Conservation (phyloP, 2,329 filamentous ascomycete genomes). For the Colletotrichum gigasporum region DNA sequence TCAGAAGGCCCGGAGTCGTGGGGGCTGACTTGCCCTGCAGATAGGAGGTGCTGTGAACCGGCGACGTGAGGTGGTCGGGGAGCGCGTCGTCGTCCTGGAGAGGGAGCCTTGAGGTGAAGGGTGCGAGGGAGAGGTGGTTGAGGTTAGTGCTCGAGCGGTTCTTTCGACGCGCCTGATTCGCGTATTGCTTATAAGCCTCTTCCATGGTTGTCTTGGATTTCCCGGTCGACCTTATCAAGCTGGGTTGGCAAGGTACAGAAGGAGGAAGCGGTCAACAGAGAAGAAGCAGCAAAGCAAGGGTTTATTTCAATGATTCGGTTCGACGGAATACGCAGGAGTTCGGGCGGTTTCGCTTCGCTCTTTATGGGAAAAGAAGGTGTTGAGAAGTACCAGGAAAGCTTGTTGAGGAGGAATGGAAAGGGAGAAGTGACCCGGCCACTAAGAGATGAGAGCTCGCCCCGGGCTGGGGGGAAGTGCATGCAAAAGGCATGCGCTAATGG, state of each 20-base stretch:
- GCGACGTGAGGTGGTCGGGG: slow-evolving; percentile 45
- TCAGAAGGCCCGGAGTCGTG: slow-evolving; percentile 70
- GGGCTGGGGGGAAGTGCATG: not conserved
- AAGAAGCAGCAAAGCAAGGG: slow-evolving; percentile 7
- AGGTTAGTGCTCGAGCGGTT: slow-evolving; percentile 67
- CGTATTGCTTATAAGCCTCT: slow-evolving; percentile 68
- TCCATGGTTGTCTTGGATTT: slow-evolving; percentile 55
- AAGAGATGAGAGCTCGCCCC: slow-evolving; percentile 1
- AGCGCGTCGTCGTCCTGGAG: slow-evolving; percentile 62
- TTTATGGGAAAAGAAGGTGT: slow-evolving; percentile 29
- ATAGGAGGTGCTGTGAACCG: slow-evolving; percentile 59
- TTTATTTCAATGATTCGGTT: slow-evolving; percentile 1
- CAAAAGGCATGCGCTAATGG: slow-evolving; percentile 28
- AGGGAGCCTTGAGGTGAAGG: slow-evolving; percentile 69
- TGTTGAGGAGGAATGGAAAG: slow-evolving; percentile 21
- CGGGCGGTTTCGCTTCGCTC: slow-evolving; percentile 25
- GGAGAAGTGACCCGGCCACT: too few relatives aligned
- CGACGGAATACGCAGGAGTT: slow-evolving; percentile 14
- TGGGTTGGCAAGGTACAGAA: not conserved
- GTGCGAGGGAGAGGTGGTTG: slow-evolving; percentile 70
- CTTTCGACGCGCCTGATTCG: slow-evolving; percentile 65
- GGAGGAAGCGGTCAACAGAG: not conserved
- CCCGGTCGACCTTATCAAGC: not conserved
- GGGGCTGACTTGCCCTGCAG: slow-evolving; percentile 71
- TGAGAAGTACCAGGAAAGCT: slow-evolving; percentile 26